Evolutionary conservation across 148 eudicot species (phyloP).

Genomic region (Heliosperma pusillum): DNA sequence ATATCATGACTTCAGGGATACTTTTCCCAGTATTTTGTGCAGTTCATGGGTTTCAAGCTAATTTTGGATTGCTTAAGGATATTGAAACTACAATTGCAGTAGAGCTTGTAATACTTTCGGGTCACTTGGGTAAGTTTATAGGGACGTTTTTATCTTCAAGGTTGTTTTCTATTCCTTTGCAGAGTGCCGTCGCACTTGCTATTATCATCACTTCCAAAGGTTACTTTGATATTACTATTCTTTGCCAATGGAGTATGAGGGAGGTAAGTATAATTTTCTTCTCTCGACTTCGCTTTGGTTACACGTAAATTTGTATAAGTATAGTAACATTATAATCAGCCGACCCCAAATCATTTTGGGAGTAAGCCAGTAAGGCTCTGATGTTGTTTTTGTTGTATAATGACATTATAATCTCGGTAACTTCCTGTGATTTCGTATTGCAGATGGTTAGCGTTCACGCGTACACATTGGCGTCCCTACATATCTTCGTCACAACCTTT

Average conservation of each 20-base stretch:
- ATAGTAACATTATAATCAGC: too few relatives aligned
- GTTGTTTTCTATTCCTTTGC: neutral
- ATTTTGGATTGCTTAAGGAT: neutral
- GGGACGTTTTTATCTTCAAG: neutral
- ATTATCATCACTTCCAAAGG: conserved; percentile 12
- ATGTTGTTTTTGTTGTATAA: too few relatives aligned
- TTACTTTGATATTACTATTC: neutral
- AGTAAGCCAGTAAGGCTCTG: too few relatives aligned
- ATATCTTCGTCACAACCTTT: neutral
- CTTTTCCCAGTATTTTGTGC: conserved; percentile 14
- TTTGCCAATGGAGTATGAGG: neutral
- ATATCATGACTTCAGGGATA: neutral
- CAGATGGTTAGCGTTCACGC: neutral
- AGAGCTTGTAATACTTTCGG: neutral
- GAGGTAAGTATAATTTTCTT: neutral
- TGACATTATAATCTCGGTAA: too few relatives aligned
- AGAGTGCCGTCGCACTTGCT: neutral
- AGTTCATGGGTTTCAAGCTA: conserved; percentile 7
- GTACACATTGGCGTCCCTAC: conserved; percentile 1
- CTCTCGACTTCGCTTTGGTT: neutral
- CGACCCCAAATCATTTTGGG: too few relatives aligned
- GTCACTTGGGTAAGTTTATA: conserved; percentile 3
- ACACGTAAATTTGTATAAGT: too few relatives aligned
- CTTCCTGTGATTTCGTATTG: neutral
- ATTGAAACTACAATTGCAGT: neutral